phyloP scores from a whole-genome alignment of 768 basidiomycete species.

The Hericium coralloides region DNA sequence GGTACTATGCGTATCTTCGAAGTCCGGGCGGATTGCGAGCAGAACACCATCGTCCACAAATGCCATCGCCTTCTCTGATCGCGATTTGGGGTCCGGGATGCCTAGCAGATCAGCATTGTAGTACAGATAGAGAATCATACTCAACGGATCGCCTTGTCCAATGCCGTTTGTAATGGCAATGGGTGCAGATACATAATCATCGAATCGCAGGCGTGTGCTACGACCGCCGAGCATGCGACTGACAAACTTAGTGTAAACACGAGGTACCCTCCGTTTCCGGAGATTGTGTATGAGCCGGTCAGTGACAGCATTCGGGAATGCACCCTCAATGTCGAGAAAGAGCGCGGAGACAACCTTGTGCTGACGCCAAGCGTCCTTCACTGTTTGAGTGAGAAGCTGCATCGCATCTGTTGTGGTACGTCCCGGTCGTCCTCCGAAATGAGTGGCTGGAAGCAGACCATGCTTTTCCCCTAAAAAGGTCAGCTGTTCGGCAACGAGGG shows the following conservation, averaged over 20 bases:
- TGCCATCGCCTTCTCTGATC: not conserved
- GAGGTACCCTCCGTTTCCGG: conserved; percentile 19
- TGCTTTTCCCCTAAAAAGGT: not conserved
- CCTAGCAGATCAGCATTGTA: conserved; percentile 18
- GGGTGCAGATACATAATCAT: conserved; percentile 10
- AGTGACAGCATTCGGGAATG: conserved; percentile 31
- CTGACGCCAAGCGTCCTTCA: conserved; percentile 19
- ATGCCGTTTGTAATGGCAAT: conserved; percentile 10
- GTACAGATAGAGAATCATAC: conserved; percentile 14
- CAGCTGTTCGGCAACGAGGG: conserved; percentile 5
- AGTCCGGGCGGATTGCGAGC: conserved; percentile 17
- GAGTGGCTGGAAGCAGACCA: not conserved
- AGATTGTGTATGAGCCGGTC: conserved; percentile 26
- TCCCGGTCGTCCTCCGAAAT: not conserved
- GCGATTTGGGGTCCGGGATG: not conserved
- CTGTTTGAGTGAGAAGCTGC: conserved; percentile 1
- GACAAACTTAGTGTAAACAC: conserved; percentile 14
- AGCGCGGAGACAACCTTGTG: conserved; percentile 26
- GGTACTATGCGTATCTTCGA: conserved; percentile 9
- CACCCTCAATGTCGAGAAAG: conserved; percentile 34
- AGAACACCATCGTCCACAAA: conserved; percentile 5
- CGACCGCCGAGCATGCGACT: conserved; percentile 3
- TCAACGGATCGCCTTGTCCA: conserved; percentile 18
- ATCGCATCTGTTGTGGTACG: conserved; percentile 1
- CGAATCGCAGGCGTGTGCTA: conserved; percentile 8